These are phyloP conservation scores for Stylosanthes scabra DNA, from an alignment of 331 rosid species.

Conservation along the genomic window DNA sequence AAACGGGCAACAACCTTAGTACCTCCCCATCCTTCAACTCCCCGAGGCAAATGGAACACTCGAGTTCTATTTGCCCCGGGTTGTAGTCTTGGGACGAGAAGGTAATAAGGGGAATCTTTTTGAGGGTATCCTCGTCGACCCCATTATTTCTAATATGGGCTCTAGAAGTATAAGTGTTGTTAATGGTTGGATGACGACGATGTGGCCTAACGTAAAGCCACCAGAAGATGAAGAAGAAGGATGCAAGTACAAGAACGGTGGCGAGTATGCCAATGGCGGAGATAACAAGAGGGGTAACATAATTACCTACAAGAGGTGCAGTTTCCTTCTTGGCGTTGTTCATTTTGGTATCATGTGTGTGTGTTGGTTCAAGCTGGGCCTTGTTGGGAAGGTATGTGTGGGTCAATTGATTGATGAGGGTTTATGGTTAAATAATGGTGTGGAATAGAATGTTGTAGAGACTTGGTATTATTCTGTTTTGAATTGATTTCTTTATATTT, in stretches of 20 bases:
- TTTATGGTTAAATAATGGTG: slow-evolving; percentile 21
- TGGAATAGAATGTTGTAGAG: background rate
- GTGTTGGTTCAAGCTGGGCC: background rate
- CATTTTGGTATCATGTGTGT: background rate
- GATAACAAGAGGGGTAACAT: slow-evolving; percentile 51
- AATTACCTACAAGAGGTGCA: slow-evolving; percentile 9
- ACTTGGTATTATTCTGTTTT: background rate
- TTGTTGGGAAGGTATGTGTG: background rate
- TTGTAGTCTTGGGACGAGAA: slow-evolving; percentile 21
- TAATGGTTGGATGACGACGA: background rate
- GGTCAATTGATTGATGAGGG: background rate
- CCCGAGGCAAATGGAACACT: slow-evolving; percentile 63
- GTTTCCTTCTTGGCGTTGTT: background rate
- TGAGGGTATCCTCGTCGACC: slow-evolving; percentile 44
- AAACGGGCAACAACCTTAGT: slow-evolving; percentile 55
- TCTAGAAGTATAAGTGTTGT: background rate
- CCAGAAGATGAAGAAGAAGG: slow-evolving; percentile 47
- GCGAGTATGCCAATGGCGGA: slow-evolving; percentile 45
- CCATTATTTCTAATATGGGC: slow-evolving; percentile 16
- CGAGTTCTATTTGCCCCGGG: slow-evolving; percentile 39
- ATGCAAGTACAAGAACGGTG: slow-evolving; percentile 39
- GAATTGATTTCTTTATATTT: background rate
- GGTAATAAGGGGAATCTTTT: slow-evolving; percentile 47
- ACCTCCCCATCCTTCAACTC: slow-evolving; percentile 47
- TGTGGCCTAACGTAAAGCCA: slow-evolving; percentile 28